Percentiles rank a stretch among this genome's conserved stretches.
These are phyloP conservation scores for Dendrobium catenatum DNA, from an alignment of 106 monocot genomes.

Conservation along the genomic window DNA sequence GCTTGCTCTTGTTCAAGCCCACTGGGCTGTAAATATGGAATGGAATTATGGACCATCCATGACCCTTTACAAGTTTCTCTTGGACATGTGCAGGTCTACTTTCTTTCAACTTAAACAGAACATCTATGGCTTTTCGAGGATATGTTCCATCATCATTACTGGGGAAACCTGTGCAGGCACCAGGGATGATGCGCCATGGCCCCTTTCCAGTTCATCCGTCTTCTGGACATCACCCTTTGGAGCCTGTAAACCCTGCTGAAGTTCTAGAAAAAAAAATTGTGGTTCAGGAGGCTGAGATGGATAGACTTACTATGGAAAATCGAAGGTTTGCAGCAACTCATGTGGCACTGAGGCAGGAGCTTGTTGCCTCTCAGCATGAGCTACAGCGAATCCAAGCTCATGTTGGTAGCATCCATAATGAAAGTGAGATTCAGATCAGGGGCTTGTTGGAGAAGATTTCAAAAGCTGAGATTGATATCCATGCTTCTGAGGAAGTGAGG, in stretches of 20 bases:
- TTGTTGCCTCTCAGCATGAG: slow-evolving; percentile 49
- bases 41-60: too few relatives aligned
- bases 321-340: slow-evolving; percentile 56
- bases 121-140: slow-evolving; percentile 33
- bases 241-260: slow-evolving; percentile 30
- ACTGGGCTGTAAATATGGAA: not conserved
- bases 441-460: slow-evolving; percentile 56
- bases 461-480: slow-evolving; percentile 56
- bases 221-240: slow-evolving; percentile 30
- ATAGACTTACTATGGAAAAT: slow-evolving; percentile 55
- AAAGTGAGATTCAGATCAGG: slow-evolving; percentile 54
- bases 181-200: slow-evolving; percentile 67
- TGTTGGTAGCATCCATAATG: slow-evolving; percentile 28
- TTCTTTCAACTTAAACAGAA: not conserved
- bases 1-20: not conserved
- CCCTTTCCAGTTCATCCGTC: slow-evolving; percentile 26
- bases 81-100: not conserved
- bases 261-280: slow-evolving; percentile 51
- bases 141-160: slow-evolving; percentile 26
- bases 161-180: slow-evolving; percentile 35
- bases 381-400: slow-evolving; percentile 48
- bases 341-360: slow-evolving; percentile 53
- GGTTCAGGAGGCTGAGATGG: slow-evolving; percentile 53
- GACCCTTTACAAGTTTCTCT: not conserved
- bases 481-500: slow-evolving; percentile 40